Base-by-base conservation (phyloP, 192 early-diverging fungal species). In the Pilaira anomala region DNA sequence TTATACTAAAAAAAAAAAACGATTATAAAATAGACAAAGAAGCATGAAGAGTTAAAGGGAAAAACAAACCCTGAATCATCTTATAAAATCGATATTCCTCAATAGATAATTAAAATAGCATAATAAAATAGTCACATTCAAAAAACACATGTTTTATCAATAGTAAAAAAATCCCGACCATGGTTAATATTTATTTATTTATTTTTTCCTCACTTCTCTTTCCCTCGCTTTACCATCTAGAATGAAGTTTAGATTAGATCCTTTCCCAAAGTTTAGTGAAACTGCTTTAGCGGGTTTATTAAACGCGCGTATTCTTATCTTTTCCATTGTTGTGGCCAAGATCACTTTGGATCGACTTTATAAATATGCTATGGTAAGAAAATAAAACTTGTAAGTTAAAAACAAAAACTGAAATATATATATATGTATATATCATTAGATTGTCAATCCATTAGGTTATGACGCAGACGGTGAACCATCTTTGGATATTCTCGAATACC, bases 401-500 rank as follows among this genome's bases (percentile, higher is more conserved):
- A 24, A 7, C 49, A 51, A 3, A 51, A 25, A 21, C 49, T 40
- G 39, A 12, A 5, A n/a, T 40, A 46, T 14, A 18, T 46, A 46
- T 13, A 16, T 13, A 46, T 14, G 16, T 14, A 2, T 14, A 33
- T 30, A 18, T 58, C n/a, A 0, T n/a, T 48, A 73, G 71, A 51
- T 66, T 57, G 54, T 63, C 11, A 73, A 73, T 45, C 71, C 71
- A n/a, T 7, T 60, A 2, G 48, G 49, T 16, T 29, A 41, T 5
- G 65, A 59, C 13, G 21, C 46, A 57, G 53, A 16, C 7, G 60
- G 65, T 25, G 61, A 69, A 45, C 48, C 62, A 26, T 63, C 67
- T 2, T 46, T 73, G 13, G 71, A 73, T 54, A 51, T 73, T 59
- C 24, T 73, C 7, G 71, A 73, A 48, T 73, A 73, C 52, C 42